These are phyloP conservation scores for Fusarium pilosicola DNA, from an alignment of 2,329 filamentous ascomycete genomes.

Conservation along the genomic window DNA sequence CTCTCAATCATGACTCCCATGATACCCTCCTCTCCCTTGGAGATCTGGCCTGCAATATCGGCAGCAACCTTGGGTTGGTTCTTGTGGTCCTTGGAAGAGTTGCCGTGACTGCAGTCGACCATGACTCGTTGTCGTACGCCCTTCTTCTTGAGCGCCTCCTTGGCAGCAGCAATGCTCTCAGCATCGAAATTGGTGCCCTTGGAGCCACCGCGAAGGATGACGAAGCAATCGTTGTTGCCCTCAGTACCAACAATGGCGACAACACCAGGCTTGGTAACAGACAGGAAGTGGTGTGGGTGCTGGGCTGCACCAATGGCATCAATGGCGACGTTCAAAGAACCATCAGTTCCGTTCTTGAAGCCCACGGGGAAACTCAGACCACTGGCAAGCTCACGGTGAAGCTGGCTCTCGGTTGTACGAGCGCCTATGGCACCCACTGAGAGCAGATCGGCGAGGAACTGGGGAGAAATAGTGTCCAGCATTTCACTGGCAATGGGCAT, in stretches of 20 bases:
- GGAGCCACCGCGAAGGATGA: constrained; percentile 91
- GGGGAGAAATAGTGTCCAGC: constrained; percentile 97
- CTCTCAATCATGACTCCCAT: constrained; percentile 99
- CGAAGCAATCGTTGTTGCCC: constrained; percentile 97
- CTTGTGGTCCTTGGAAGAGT: constrained; percentile 94
- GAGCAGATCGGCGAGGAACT: constrained; percentile 93
- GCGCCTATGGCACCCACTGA: constrained; percentile 94
- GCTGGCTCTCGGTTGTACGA: constrained; percentile 94
- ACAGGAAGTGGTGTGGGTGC: constrained; percentile 96
- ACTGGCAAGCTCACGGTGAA: constrained; percentile 93
- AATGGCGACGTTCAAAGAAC: constrained; percentile 86
- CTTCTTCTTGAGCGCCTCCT: constrained; percentile 79
- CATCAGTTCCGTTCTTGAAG: constrained; percentile 99
- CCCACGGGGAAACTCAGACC: constrained; percentile 97
- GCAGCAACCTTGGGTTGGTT: constrained; percentile 96
- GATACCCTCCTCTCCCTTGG: constrained; percentile 83
- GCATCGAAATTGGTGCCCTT: constrained; percentile 95
- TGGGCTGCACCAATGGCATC: constrained; percentile 94
- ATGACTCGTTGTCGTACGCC: constrained; percentile 82
- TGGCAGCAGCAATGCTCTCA: constrained; percentile 83
- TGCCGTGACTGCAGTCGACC: constrained; percentile 98
- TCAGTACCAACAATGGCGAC: constrained; percentile 94
- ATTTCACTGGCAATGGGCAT: constrained; percentile 98
- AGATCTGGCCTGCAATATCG: constrained; percentile 83
- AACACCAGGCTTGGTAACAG: constrained; percentile 94